Evolutionary conservation across 208 protist genomes (phyloP), one percentile per base, ranked within the genome.

Genomic region (Acanthamoeba rhysodes): DNA sequence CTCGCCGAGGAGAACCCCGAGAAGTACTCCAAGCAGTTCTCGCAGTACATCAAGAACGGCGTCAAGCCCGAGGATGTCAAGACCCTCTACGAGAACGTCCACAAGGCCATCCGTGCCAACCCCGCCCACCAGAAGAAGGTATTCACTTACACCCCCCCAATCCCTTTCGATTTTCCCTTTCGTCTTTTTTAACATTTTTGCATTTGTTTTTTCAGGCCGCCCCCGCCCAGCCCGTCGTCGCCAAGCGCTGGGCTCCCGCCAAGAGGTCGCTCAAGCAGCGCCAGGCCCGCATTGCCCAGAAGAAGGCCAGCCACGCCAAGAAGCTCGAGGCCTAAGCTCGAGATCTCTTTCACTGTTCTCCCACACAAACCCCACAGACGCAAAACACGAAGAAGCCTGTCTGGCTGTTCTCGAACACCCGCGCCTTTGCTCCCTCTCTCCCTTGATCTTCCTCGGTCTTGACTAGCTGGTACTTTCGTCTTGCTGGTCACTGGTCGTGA

Each of bases 1-100:
- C 98, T 99, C 82, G 96, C 99, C 95, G 98, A 99, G 95, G 98
- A 99, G 95, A 97, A 99, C 48, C 96, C 97, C 70, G 99, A 99
- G 72, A 96, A 96, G 53, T 99, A 99, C 97, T 97, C 99, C 95
- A 98, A 97, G 91, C 98, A 98, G 84, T 99, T 99, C 98, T 97
- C 98, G 32, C 96, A 98, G 94, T 99, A 98, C 98, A 99, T 99
- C 96, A 98, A 97, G 74, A 96, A 94, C 66, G 98, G 98, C 94
- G 96, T 99, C 59, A 96, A 94, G n/a, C 95, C 98, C 59, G 99
- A 99, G 59, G 95, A 96, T 88, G 91, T 99, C 27, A 99, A 99
- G 97, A 96, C 95, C 53, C 98, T 99, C 68, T 99, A 99, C 98
- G 98, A 98, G 93, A 98, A 98, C 93, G 98, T 97, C 20, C 99